phyloP scores from a whole-genome alignment of 495 filamentous ascomycete species.

The Hypoxylon fuscum region DNA sequence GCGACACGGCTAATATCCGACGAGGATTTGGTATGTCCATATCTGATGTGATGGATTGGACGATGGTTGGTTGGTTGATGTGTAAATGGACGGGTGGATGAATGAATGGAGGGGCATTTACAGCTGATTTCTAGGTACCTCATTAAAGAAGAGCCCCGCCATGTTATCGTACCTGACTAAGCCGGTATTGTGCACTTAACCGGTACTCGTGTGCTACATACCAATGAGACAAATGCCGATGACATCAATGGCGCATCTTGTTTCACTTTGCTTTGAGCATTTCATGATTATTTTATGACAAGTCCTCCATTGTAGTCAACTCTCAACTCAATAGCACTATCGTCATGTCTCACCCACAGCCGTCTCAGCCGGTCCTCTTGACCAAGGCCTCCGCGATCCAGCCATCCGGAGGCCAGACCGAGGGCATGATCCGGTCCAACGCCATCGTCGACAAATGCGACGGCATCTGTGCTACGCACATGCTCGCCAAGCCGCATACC shows the following conservation, averaged over 20 bases:
- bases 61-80: constrained; percentile 9
- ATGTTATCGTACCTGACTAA: constrained; percentile 41
- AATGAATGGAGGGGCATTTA: constrained; percentile 5
- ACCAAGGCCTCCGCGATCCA: constrained; percentile 39
- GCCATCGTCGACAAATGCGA: constrained; percentile 61
- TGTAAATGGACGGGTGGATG: background rate
- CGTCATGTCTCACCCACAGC: constrained; percentile 37
- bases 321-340: background rate
- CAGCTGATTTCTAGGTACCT: background rate
- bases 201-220: background rate
- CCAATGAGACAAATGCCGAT: no score
- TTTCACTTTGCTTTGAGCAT: no score
- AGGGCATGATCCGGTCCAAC: constrained; percentile 63
- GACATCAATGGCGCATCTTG: no score
- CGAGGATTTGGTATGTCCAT: constrained; percentile 51
- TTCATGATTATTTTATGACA: no score
- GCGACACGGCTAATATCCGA: constrained; percentile 57
- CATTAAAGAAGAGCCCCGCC: constrained; percentile 7
- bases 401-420: constrained; percentile 54
- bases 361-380: constrained; percentile 41
- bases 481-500: constrained; percentile 64
- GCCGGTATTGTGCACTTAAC: constrained; percentile 15
- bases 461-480: constrained; percentile 57
- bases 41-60: constrained; percentile 8
- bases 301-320: background rate